Base-by-base conservation (phyloP, 2,329 filamentous ascomycete species). In the Berkeleyomyces basicola region DNA sequence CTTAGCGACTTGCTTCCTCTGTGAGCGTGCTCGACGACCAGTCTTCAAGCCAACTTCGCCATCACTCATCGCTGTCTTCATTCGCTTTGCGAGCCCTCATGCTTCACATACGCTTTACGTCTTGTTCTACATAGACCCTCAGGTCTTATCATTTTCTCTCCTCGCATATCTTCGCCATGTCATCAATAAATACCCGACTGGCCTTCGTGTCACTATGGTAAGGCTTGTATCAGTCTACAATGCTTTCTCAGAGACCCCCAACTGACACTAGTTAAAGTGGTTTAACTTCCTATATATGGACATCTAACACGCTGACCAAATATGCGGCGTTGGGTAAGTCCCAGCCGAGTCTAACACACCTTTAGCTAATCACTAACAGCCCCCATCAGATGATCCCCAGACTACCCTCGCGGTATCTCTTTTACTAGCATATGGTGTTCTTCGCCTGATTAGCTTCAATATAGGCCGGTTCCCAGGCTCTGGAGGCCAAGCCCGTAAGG, bases 341-440 rank as follows among this genome's bases (percentile, higher is more conserved):
- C 7, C 23, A n/a, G 6, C 36, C 36, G n/a, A 16, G 14, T 57
- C 47, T 40, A 23, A 39, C 10, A 33, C 11, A 37, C 2, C n/a
- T 10, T 43, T 10, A 11, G 3, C 16, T 33, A 3, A 7, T 11
- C 31, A 33, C 40, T 51, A 53, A 60, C 40, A 23, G 10, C 7
- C 9, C 11, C 7, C 33, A 23, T 40, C 14, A 66, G 65, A 65
- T 43, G 64, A 66, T 47, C 64, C 65, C 9, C 44, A 63, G 46
- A 62, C 62, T 14, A 64, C 64, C 4, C 62, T 55, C 7, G 53
- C 77, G 36, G 69, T 79, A 11, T 70, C 80, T 7, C 70, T 81
- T 14, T 68, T 80, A 23, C 69, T 80, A 33, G 76, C 77, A 3
- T 76, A 77, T 0, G 64, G 69, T 2, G 63, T 75, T 66, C 69